Conservation (phyloP, 805 yeast species). For the Cyberlindnera xylosilytica region DNA sequence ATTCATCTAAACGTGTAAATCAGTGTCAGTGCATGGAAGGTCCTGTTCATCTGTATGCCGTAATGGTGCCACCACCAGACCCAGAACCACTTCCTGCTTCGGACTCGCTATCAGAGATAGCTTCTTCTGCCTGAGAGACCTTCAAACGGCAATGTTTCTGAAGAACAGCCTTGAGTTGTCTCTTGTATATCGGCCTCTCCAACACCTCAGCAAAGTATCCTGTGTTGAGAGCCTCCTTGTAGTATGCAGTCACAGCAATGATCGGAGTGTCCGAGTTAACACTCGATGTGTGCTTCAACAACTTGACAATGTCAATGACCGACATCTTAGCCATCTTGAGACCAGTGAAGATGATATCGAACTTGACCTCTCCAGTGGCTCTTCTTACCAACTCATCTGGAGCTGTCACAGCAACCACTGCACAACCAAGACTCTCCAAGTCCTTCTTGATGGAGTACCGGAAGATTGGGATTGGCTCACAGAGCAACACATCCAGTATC, state of each 20-base stretch:
- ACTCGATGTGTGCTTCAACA: conserved; percentile 72
- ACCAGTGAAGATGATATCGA: conserved; percentile 81
- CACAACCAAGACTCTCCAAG: conserved; percentile 70
- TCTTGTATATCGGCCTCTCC: conserved; percentile 58
- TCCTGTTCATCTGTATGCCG: not conserved
- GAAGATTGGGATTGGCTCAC: conserved; percentile 85
- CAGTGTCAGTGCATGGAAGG: no score
- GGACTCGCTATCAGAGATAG: conserved; percentile 28
- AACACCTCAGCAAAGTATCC: conserved; percentile 60
- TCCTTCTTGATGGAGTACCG: conserved; percentile 62
- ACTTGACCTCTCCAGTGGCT: conserved; percentile 78
- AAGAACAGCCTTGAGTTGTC: conserved; percentile 19
- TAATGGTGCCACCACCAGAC: not conserved
- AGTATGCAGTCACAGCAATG: conserved; percentile 69
- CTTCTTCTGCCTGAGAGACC: conserved; percentile 24
- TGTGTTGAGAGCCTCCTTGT: conserved; percentile 55
- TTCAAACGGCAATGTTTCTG: conserved; percentile 28
- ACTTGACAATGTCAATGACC: conserved; percentile 72
- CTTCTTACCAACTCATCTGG: conserved; percentile 83
- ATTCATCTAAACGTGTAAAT: no score
- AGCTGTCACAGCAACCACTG: conserved; percentile 69
- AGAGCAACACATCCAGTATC: conserved; percentile 64
- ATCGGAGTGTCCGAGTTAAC: conserved; percentile 77
- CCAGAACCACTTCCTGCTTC: conserved; percentile 2
- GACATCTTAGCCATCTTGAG: conserved; percentile 63